A percentile compares a stretch with the other conserved stretches of the same genome.
Evolutionary conservation across 2,329 filamentous ascomycete species (phyloP).

Genomic region (Cytospora leucostoma): DNA sequence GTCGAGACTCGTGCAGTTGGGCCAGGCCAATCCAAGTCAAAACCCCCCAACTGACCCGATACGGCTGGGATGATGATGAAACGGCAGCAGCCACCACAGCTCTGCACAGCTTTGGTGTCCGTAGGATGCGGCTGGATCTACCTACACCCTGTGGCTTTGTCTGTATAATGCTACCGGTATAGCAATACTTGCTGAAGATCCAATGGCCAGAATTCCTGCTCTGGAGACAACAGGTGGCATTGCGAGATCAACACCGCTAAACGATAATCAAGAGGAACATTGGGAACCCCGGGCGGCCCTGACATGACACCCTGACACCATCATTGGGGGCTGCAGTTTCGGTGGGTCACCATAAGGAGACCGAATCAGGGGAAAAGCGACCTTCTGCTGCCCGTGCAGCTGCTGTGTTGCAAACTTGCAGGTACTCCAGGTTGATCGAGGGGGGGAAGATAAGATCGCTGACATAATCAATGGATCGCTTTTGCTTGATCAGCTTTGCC

Average conservation of each 20-base stretch:
- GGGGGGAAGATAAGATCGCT: background rate
- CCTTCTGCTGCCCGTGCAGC: background rate
- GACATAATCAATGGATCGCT: background rate
- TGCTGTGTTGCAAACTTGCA: background rate
- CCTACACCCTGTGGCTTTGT: too few species aligned
- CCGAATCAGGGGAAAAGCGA: constrained; percentile 8
- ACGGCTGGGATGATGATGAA: background rate
- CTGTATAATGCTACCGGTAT: background rate
- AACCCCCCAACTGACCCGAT: too few species aligned
- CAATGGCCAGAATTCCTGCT: background rate
- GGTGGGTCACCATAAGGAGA: background rate
- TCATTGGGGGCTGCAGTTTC: background rate
- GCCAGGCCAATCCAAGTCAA: background rate
- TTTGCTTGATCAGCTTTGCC: constrained; percentile 28
- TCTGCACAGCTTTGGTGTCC: background rate
- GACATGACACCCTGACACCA: background rate
- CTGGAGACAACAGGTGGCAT: background rate
- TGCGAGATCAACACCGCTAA: background rate
- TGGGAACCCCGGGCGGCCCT: background rate
- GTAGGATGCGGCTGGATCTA: too few species aligned
- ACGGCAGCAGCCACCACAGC: background rate
- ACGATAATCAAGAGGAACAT: background rate
- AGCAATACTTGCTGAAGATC: background rate
- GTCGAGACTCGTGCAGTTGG: background rate
- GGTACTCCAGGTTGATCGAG: background rate